Base-by-base conservation (phyloP, 306 rosid species). In the Castanea crenata region DNA sequence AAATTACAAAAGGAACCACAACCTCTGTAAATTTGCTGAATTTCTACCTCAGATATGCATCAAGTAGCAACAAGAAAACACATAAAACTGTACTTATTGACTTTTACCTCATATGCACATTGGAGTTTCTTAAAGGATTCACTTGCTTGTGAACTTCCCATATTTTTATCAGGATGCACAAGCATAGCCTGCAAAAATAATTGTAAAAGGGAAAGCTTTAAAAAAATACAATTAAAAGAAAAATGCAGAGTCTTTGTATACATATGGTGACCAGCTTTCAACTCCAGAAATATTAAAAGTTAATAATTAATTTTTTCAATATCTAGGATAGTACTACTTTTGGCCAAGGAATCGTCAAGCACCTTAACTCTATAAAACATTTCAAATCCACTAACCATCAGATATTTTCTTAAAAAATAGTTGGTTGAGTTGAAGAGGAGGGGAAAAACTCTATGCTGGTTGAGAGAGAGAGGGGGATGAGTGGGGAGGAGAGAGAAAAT, bases 161-260 rank as follows among this genome's bases (percentile, higher is more conserved):
- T 96, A 76, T 96, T 96, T 87, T 93, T 93, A 84, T 96, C 99
- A 76, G 99, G 99, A 86, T 96, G 99, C 80, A 96, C 98, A 19
- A 96, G 96, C 96, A 93, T 92, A 81, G 99, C 99, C 99, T 95
- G 62, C 83, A 73, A 56, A 69, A 79, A 32, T 25, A 35, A 73
- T 59, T n/a, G 34, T 1, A 59, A 59, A 59, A 12, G 54, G 54
- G 54, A 49, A 1, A 59, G 27, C 32, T 19, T 19, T 21, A 7
- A 74, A 69, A 31, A 20, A 9, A 76, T 19, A 76, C 20, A 44
- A 49, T 5, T 23, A 34, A 20, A 23, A 49, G 29, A 59, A 25
- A 52, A 73, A 23, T 31, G 35, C 29, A 11, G 8, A 29, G 58
- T 34, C 31, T 59, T 3, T 13, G 7, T 18, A 73, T 15, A 68